Base-by-base conservation (phyloP, 345 rosid species). In the Lepidium africanum region DNA sequence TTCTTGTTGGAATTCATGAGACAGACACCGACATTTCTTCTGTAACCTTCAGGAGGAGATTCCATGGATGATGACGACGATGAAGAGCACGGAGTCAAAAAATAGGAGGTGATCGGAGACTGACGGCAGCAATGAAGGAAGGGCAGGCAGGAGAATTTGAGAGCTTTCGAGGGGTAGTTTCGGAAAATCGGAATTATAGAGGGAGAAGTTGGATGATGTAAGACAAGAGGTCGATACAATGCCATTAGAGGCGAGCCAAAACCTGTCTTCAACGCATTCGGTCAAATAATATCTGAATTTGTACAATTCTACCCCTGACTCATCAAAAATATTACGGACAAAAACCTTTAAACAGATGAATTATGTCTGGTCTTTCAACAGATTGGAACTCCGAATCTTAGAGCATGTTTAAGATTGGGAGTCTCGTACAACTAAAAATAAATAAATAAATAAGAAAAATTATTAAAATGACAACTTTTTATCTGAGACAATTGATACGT, bases 21-120 rank as follows among this genome's bases (percentile, higher is more conserved):
- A 73, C 99, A 94, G 52, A 94, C 80, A 11, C 98, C 98, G 7
- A 92, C 98, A 49, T 92, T 90, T 82, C 82, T 87, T 73, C 98
- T 78, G 73, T 92, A 92, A 19, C 96, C 96, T 82, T 87, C 79
- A 0, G 99, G 96, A 40, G 97, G 86, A 76, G 88, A 72, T 14
- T 94, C 97, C 96, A 91, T 91, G 59, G 93, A 79, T 3, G 78
- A 66, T 0, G 83, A 81, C 11, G 80, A 67, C 1, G 79, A 21
- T 1, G 57, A 81, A 11, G 69, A 65, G 27, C 68, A 69, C 35
- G 52, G 64, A 72, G 71, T 32, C 47, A 67, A 46, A 35, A 49
- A 62, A 61, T 59, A 51, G 65, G 63, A 39, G 41, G 55, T 69
- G 23, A 72, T 25, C 1, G 63, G 73, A 42, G 52, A 35, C 1